phyloP scores from a whole-genome alignment of 23 red algal genomes.

The Gracilaria domingensis region DNA sequence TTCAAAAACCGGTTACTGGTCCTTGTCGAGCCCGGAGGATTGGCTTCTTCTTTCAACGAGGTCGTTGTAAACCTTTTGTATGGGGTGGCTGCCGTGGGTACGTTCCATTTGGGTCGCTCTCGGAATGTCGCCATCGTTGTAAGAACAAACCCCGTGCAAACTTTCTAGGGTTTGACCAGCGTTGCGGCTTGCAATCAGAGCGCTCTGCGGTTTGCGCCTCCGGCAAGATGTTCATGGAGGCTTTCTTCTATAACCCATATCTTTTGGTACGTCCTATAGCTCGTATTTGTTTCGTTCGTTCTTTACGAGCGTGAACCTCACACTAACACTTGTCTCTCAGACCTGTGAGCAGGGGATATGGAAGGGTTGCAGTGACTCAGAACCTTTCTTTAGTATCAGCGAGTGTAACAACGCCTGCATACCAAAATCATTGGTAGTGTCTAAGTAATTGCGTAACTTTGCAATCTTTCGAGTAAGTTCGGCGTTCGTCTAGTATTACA shows the following conservation, averaged over 20 bases:
- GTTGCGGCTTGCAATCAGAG: constrained; percentile 21
- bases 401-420: constrained; percentile 18
- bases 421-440: neutral
- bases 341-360: constrained; percentile 2
- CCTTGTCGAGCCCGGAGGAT: constrained; percentile 20
- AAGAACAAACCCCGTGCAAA: constrained; percentile 13
- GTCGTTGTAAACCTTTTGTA: constrained; percentile 32
- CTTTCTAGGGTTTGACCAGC: neutral
- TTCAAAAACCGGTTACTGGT: neutral
- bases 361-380: constrained; percentile 23
- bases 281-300: neutral
- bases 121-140: neutral
- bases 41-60: constrained; percentile 1
- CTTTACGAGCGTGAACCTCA: neutral
- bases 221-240: constrained; percentile 11
- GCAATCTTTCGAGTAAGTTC: neutral
- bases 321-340: constrained; percentile 11
- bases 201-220: neutral
- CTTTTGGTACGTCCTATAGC: neutral
- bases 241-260: constrained; percentile 22
- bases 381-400: constrained; percentile 27
- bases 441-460: neutral
- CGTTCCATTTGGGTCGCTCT: constrained; percentile 3
- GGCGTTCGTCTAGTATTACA: neutral
- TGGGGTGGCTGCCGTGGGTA: constrained; percentile 22